Conservation (phyloP, 2,329 filamentous ascomycete species). For the Orbilia ellipsospora region DNA sequence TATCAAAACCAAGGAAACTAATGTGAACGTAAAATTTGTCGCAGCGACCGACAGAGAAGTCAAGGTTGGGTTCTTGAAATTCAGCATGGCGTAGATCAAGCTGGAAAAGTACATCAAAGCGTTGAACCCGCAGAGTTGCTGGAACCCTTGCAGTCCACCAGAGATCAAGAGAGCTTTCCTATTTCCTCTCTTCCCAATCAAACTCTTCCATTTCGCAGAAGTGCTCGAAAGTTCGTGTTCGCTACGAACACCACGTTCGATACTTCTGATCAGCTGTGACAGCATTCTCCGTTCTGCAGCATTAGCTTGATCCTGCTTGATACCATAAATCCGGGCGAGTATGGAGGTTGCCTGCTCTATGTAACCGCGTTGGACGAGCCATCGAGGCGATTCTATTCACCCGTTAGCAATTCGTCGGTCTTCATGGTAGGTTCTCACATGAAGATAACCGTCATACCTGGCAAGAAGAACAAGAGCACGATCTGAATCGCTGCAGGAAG, state of each 20-base stretch:
- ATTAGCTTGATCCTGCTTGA: constrained; percentile 27
- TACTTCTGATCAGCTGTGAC: constrained; percentile 62
- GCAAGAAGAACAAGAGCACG: constrained; percentile 69
- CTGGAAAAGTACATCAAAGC: constrained; percentile 92
- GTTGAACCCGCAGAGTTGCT: constrained; percentile 92
- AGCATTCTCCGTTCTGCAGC: constrained; percentile 42
- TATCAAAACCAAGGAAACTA: constrained; percentile 79
- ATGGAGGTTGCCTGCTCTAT: constrained; percentile 73
- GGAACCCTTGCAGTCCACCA: constrained; percentile 84
- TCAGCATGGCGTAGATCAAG: constrained; percentile 80
- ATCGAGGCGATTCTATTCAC: constrained; percentile 83
- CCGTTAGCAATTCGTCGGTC: too few relatives aligned
- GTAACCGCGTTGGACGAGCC: constrained; percentile 78
- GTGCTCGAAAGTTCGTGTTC: constrained; percentile 62
- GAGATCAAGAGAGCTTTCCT: constrained; percentile 83
- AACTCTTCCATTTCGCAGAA: constrained; percentile 50
- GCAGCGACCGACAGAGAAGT: constrained; percentile 82
- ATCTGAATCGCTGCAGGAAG: constrained; percentile 79
- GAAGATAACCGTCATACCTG: constrained; percentile 25
- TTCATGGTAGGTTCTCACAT: not conserved
- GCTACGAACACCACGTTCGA: constrained; percentile 70
- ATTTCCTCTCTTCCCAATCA: constrained; percentile 65
- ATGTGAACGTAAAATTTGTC: constrained; percentile 83
- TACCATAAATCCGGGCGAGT: constrained; percentile 73
- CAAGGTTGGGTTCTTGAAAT: constrained; percentile 81